These are phyloP conservation scores for Allantophomopsis lycopodina DNA, from an alignment of 2,329 filamentous ascomycete species.

Conservation along the genomic window DNA sequence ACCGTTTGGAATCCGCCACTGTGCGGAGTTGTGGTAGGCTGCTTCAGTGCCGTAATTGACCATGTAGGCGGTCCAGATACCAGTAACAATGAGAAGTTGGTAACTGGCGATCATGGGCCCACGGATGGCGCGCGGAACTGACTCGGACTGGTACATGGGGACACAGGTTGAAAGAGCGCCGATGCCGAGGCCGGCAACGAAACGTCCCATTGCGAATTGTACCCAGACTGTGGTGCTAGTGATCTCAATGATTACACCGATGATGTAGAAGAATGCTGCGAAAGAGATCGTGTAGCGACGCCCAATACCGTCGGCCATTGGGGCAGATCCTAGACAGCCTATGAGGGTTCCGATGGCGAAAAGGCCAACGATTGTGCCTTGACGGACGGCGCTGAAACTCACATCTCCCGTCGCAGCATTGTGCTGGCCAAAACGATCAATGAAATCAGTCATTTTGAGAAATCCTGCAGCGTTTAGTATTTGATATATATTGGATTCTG, in stretches of 20 bases:
- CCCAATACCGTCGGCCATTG: conserved; percentile 59
- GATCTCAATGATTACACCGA: conserved; percentile 56
- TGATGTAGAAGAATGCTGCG: conserved; percentile 56
- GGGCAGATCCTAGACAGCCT: conserved; percentile 59
- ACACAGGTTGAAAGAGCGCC: conserved; percentile 50
- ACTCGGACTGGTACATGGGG: conserved; percentile 58
- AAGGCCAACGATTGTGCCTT: conserved; percentile 54
- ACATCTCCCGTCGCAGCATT: conserved; percentile 21
- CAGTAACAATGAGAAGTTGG: conserved; percentile 56
- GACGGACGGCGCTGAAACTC: conserved; percentile 21
- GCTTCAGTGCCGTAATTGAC: conserved; percentile 47
- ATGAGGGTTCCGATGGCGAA: conserved; percentile 68
- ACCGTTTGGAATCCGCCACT: conserved; percentile 50
- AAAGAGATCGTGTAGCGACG: conserved; percentile 54
- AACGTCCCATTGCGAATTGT: conserved; percentile 50
- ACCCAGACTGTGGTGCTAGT: conserved; percentile 41
- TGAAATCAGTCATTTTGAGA: conserved; percentile 41
- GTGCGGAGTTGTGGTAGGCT: conserved; percentile 25
- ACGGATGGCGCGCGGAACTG: conserved; percentile 47
- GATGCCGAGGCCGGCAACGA: conserved; percentile 53
- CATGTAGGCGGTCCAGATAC: conserved; percentile 45
- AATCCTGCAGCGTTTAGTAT: conserved; percentile 37
- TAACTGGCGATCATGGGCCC: conserved; percentile 50
- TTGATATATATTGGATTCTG: conserved; percentile 37
- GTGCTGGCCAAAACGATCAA: conserved; percentile 31